A percentile compares a stretch with the other conserved stretches of the same genome.
Conservation (phyloP, 1,284 basidiomycete species). For the Cerrena zonata region DNA sequence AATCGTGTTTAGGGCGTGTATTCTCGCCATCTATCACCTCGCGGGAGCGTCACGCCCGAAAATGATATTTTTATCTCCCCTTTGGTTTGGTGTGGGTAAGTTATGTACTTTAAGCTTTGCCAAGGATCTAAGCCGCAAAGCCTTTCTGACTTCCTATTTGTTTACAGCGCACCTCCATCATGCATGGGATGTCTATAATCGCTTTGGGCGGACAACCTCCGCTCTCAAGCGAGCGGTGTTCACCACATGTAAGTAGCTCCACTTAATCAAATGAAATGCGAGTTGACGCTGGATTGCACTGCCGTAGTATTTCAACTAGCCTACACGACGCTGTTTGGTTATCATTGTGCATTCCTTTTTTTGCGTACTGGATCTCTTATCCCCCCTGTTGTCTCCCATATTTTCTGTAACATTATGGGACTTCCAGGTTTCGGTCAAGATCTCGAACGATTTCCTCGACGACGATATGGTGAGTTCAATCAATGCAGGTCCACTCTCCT, state of each 20-base stretch:
- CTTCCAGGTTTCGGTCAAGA: slow-evolving; percentile 53
- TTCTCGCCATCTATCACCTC: slow-evolving; percentile 70
- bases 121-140: not conserved
- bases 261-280: not conserved
- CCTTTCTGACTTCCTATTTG: no score
- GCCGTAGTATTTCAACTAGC: slow-evolving; percentile 72
- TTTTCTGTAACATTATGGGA: slow-evolving; percentile 94
- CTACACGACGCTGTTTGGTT: slow-evolving; percentile 91
- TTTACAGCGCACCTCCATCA: slow-evolving; percentile 89
- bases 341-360: slow-evolving; percentile 82
- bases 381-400: slow-evolving; percentile 68
- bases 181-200: slow-evolving; percentile 77
- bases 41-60: slow-evolving; percentile 48
- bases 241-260: slow-evolving; percentile 47
- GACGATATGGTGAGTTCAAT: slow-evolving; percentile 22
- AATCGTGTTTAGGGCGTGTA: slow-evolving; percentile 83
- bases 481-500: no score
- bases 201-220: slow-evolving; percentile 53
- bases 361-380: slow-evolving; percentile 68
- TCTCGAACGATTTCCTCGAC: slow-evolving; percentile 24
- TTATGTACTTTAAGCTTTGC: slow-evolving; percentile 4
- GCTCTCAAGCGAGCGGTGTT: slow-evolving; percentile 63
- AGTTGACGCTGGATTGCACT: slow-evolving; percentile 6
- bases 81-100: slow-evolving; percentile 85
- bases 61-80: slow-evolving; percentile 76